Percentiles rank a stretch among this genome's conserved stretches.
These are phyloP conservation scores for Beauveria australis DNA, from an alignment of 2,329 filamentous ascomycete species.

Conservation along the genomic window DNA sequence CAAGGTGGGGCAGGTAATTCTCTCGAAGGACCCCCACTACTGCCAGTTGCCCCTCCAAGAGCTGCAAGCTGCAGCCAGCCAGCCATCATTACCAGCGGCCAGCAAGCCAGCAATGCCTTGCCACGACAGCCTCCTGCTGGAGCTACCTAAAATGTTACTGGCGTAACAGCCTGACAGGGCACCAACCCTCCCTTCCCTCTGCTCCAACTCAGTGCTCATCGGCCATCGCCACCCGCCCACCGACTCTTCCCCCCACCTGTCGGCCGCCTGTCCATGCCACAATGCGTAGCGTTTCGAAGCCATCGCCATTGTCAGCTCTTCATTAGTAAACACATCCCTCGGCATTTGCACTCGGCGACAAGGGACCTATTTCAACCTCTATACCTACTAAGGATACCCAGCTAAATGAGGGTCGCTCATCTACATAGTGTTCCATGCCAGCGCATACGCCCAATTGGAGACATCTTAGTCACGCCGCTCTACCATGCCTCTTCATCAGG, in stretches of 20 bases:
- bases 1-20: conserved; percentile 5
- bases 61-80: background rate
- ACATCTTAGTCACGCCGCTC: background rate
- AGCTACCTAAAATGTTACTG: background rate
- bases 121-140: background rate
- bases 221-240: background rate
- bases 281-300: background rate
- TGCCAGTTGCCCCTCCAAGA: background rate
- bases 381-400: background rate
- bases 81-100: background rate
- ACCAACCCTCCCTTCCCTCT: background rate
- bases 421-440: background rate
- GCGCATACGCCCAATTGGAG: background rate
- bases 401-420: background rate
- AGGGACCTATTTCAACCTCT: too few species aligned
- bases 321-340: too few species aligned
- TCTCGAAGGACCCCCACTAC: background rate
- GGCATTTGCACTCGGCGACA: too few species aligned
- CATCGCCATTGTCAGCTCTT: background rate
- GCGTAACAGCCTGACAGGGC: background rate
- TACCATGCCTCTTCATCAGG: conserved; percentile 42
- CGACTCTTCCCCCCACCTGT: background rate
- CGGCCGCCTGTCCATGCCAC: background rate
- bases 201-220: background rate
- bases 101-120: background rate